Evolutionary conservation across 2,329 filamentous ascomycete genomes (phyloP), one percentile per base, ranked within the genome.

Genomic region (Aureobasidium sp.): DNA sequence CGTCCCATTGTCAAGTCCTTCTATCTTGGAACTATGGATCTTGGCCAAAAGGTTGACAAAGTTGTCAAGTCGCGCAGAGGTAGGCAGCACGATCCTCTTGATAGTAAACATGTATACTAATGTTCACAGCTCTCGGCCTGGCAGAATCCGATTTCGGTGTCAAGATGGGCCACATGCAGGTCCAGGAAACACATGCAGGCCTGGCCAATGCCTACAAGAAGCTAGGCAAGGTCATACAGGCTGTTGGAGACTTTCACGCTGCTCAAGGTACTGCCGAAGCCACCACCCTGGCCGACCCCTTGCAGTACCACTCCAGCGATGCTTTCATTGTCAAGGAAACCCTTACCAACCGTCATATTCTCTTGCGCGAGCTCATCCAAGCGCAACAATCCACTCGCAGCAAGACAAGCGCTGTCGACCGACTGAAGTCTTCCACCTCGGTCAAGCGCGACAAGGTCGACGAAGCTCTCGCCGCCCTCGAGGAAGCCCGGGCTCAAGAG

Each of bases 241-340:
- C 89, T 2, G 90, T 92, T 17, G 94, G 94, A 65, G 94, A 99
- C 76, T 97, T 88, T 71, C 94, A 97, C 75, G 92, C 94, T 17
- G 93, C 93, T 1, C 94, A 99, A 78, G 94, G 92, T 44, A 99
- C 94, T 2, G 92, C 91, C 17, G 93, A 99, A 78, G 94, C 94
- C 9, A 96, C 93, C 9, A 97, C 93, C 1, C 83, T 99, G 56
- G 91, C 91, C 49, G 94, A 99, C 69, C 90, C 94, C 12, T 86
- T 99, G 65, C 89, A 92, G 70, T 97, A 97, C 72, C 91, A 97
- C 76, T 96, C 91, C 48, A 87, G 90, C 62, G 94, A 99, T 74
- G 90, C 94, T 48, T 96, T 97, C 72, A 96, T 97, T 69, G 94
- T 97, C 67, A 99, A 99, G 76, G 94, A 99, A 73, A 96, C 92